Conservation (phyloP, 192 early-diverging fungal genomes). For the Helicostylum pulchrum region DNA sequence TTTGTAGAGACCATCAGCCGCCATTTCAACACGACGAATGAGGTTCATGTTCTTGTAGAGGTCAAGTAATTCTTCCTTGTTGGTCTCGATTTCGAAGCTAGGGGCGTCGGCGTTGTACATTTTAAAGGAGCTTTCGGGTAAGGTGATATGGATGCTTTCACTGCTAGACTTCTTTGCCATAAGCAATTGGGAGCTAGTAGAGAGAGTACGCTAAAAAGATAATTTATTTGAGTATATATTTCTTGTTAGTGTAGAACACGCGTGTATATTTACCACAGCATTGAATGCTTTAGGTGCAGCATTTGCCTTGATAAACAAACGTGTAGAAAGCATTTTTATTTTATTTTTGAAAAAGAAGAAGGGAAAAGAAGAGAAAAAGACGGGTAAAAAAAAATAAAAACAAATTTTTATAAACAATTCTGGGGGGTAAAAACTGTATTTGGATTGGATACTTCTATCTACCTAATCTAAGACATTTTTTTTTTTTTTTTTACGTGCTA, state of each 20-base stretch:
- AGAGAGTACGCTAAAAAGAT: slow-evolving; percentile 30
- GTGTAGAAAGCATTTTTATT: not conserved
- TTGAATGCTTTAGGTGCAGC: slow-evolving; percentile 27
- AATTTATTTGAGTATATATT: no score
- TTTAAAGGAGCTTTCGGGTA: slow-evolving; percentile 73
- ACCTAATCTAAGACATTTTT: no score
- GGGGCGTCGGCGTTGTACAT: slow-evolving; percentile 81
- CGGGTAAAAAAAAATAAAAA: no score
- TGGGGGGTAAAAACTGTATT: no score
- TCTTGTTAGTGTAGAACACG: slow-evolving; percentile 8
- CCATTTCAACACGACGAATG: slow-evolving; percentile 92
- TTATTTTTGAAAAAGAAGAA: not conserved
- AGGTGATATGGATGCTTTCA: slow-evolving; percentile 62
- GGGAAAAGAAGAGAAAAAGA: not conserved
- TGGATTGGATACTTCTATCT: no score
- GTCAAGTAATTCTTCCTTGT: slow-evolving; percentile 68
- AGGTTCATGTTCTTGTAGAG: slow-evolving; percentile 87
- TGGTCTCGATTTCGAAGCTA: slow-evolving; percentile 57
- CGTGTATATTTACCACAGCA: slow-evolving; percentile 14
- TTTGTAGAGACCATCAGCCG: slow-evolving; percentile 94
- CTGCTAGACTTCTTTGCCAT: not conserved
- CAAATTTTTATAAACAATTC: no score
- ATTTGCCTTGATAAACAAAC: slow-evolving; percentile 26
- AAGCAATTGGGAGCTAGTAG: slow-evolving; percentile 23
- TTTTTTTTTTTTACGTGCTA: no score